Conservation (phyloP, 805 yeast genomes). For the Suhomyces emberorum region DNA sequence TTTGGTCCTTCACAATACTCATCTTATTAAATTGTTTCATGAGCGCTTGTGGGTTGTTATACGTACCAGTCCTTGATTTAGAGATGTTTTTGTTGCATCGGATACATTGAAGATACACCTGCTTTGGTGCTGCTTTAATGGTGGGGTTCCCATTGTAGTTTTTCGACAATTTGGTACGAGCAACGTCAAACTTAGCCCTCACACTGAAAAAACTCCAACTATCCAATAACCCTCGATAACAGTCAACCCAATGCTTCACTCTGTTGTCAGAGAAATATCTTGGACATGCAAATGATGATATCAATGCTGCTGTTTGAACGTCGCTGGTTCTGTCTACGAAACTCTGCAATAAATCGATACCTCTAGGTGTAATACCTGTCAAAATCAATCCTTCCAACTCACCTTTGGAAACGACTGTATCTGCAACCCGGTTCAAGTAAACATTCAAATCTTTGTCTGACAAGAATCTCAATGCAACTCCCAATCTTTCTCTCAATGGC, state of each 20-base stretch:
- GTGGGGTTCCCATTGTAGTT: constrained; percentile 47
- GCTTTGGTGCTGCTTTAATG: constrained; percentile 58
- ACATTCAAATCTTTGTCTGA: constrained; percentile 74
- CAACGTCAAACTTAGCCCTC: constrained; percentile 83
- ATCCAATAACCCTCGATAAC: constrained; percentile 65
- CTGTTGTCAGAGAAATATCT: constrained; percentile 71
- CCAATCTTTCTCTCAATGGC: constrained; percentile 83
- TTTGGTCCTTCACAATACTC: constrained; percentile 13
- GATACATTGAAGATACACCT: constrained; percentile 75
- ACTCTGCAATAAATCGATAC: constrained; percentile 76
- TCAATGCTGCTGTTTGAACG: constrained; percentile 85
- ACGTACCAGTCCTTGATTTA: constrained; percentile 21
- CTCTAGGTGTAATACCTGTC: constrained; percentile 88
- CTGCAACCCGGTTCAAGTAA: constrained; percentile 68
- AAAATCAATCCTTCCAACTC: constrained; percentile 87
- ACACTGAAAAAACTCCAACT: constrained; percentile 77
- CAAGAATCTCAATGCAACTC: constrained; percentile 83
- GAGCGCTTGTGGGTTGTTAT: constrained; percentile 15
- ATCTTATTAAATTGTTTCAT: constrained; percentile 36
- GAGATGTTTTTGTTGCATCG: constrained; percentile 76
- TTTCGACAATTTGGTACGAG: constrained; percentile 61
- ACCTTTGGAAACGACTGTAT: constrained; percentile 69
- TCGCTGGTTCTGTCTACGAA: constrained; percentile 88
- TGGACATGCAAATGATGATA: constrained; percentile 79
- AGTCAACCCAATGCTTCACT: constrained; percentile 74